Evolutionary conservation across 2,329 filamentous ascomycete species (phyloP), one percentile per base, ranked within the genome.

Genomic region (Camillea tinctor): DNA sequence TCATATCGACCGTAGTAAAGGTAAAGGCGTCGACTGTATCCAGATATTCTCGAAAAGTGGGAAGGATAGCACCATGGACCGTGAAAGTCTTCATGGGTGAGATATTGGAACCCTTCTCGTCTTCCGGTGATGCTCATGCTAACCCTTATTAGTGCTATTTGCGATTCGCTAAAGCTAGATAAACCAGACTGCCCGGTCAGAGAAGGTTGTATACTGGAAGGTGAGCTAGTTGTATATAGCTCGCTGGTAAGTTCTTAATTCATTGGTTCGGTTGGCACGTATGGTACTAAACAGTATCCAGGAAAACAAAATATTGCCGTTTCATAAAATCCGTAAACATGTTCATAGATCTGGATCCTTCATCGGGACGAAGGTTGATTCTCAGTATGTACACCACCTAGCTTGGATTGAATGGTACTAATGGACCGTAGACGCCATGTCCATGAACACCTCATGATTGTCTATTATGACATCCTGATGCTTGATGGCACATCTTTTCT

Each of bases 41-140:
- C 88, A 89, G 64, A 94, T 97, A 26, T 97, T 95, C 71, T 96
- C 92, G 9, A 97, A 97, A 72, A 95, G 92, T 68, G 92, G 93
- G 60, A 96, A 95, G 71, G 91, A 97, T 66, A 94, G 92, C 51
- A 97, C 92, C 0, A 71, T 77, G 55, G 93, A 96, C 72, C 84
- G 90, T 36, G 67, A 73, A 11, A 79, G 78, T 1, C 73, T 96
- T 21, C 87, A 90, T 64, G 70, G 71, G 82, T 84, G 71, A 66
- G 77, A 9, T 8, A 22, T 50, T 44, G 15, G 13, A 13, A 19
- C 17, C 7, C 19, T n/a, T 53, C 26, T 17, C 11, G 21, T 44
- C 4, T 2, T 4, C 9, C 30, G 20, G 8, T 3, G 20, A 13
- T 30, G 19, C n/a, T 30, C 3, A 24, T 26, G 56, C 22, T 48